phyloP scores from a whole-genome alignment of 306 rosid genomes.

The apple (Malus domestica) region ASM211411v1 NC_041801.1:33363501-33364000 shows the following conservation, averaged over 20 bases:
- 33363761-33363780: no score
- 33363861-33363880: background rate
- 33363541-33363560: no score
- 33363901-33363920: background rate
- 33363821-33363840: background rate
- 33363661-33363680: no score
- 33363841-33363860: background rate
- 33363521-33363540: no score
- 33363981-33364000: background rate
- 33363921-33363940: background rate
- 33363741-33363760: fast-evolving
- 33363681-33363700: no score
- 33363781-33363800: background rate
- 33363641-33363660: background rate
- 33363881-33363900: background rate
- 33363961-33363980: background rate
- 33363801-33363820: background rate
- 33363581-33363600: no score
- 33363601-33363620: background rate
- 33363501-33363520: no score
- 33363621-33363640: background rate
- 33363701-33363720: no score
- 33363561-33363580: no score
- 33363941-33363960: background rate
- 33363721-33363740: no score